These are phyloP conservation scores for Cytospora piceicola DNA, from an alignment of 2,329 filamentous ascomycete species.

Conservation along the genomic window DNA sequence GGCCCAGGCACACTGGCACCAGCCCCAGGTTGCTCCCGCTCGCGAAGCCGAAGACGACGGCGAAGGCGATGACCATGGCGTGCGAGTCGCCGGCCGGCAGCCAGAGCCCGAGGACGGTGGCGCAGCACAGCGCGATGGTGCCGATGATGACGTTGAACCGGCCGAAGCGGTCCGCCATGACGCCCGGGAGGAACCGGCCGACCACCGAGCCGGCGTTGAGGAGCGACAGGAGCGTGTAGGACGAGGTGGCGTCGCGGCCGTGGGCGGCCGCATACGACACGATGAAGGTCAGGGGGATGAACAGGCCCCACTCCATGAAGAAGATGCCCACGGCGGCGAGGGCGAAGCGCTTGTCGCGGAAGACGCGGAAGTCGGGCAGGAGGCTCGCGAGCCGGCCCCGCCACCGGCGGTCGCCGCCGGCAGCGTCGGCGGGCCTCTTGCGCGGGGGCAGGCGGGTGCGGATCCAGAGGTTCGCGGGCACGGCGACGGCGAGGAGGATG, in stretches of 20 bases:
- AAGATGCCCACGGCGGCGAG: conserved; percentile 67
- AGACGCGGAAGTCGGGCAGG: conserved; percentile 64
- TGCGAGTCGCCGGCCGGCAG: conserved; percentile 60
- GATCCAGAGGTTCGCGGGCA: conserved; percentile 53
- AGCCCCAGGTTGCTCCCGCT: conserved; percentile 79
- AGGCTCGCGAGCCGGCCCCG: conserved; percentile 39
- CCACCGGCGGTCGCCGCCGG: not conserved
- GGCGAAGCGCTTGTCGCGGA: conserved; percentile 62
- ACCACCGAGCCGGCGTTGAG: conserved; percentile 79
- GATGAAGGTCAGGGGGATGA: conserved; percentile 77
- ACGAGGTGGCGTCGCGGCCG: conserved; percentile 61
- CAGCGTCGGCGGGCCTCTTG: conserved; percentile 33
- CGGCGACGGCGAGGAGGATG: conserved; percentile 51
- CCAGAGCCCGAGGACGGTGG: conserved; percentile 69
- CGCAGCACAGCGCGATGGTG: conserved; percentile 62
- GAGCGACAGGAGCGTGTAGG: conserved; percentile 78
- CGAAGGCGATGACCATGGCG: conserved; percentile 68
- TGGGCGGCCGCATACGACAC: conserved; percentile 69
- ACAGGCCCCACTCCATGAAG: conserved; percentile 72
- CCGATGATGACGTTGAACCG: conserved; percentile 81
- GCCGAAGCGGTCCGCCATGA: conserved; percentile 75
- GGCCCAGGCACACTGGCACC: conserved; percentile 79
- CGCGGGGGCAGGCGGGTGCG: conserved; percentile 58
- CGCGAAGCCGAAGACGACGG: conserved; percentile 76
- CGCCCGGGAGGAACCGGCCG: conserved; percentile 76